Conservation (phyloP, 371 early-diverging fungal genomes). For the Haplosporangium sp. region DNA sequence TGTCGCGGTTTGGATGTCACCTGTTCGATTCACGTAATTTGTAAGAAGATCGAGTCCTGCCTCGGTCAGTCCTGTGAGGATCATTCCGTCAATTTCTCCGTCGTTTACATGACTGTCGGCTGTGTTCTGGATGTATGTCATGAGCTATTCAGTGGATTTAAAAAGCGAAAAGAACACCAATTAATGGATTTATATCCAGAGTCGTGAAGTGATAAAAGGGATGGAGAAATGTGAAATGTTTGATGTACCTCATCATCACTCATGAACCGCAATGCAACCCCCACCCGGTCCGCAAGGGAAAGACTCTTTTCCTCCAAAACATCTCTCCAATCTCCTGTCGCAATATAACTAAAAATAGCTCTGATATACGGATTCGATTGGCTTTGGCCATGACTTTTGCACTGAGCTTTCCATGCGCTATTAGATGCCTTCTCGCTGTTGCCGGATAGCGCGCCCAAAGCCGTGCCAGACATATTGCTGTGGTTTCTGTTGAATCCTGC, state of each 20-base stretch:
- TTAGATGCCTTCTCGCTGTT: slow-evolving; percentile 45
- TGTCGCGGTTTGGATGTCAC: slow-evolving; percentile 92
- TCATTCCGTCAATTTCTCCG: slow-evolving; percentile 81
- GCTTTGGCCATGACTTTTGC: slow-evolving; percentile 68
- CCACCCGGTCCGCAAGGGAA: slow-evolving; percentile 78
- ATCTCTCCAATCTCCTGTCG: slow-evolving; percentile 78
- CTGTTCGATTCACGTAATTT: slow-evolving; percentile 83
- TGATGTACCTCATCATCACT: slow-evolving; percentile 72
- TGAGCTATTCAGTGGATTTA: slow-evolving; percentile 55
- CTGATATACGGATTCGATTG: slow-evolving; percentile 80
- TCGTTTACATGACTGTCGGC: slow-evolving; percentile 60
- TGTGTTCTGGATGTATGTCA: slow-evolving; percentile 61
- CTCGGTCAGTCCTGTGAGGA: slow-evolving; percentile 78
- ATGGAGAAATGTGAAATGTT: neutral
- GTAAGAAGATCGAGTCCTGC: slow-evolving; percentile 77
- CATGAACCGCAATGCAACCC: slow-evolving; percentile 81
- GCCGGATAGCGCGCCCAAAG: slow-evolving; percentile 32
- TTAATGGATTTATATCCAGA: neutral
- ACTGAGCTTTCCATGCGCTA: slow-evolving; percentile 72
- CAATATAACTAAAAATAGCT: slow-evolving; percentile 83
- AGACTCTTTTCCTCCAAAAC: slow-evolving; percentile 70
- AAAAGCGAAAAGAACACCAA: neutral
- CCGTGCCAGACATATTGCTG: slow-evolving; percentile 31
- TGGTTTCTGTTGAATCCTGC: slow-evolving; percentile 66
- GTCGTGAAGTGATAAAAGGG: neutral